Percentiles rank a stretch among this genome's conserved stretches.
Conservation (phyloP, 768 basidiomycete species). For the Hericium alpestre region DNA sequence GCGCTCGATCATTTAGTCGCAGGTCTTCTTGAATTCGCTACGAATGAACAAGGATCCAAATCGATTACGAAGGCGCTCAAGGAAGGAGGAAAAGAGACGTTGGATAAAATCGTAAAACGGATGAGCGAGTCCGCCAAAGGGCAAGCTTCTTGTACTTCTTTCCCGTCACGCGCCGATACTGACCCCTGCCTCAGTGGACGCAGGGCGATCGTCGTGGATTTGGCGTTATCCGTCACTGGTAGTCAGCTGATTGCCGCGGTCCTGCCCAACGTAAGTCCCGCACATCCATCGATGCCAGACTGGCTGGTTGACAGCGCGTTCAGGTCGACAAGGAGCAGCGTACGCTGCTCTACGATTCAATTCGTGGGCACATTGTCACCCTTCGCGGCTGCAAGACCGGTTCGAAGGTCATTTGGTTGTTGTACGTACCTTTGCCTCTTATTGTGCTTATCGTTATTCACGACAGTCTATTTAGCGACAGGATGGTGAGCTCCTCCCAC, state of each 20-base stretch:
- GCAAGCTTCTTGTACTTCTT: conserved; percentile 26
- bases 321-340: conserved; percentile 85
- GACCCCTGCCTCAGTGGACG: conserved; percentile 37
- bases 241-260: conserved; percentile 80
- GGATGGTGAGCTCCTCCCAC: conserved; percentile 34
- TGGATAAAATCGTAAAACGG: conserved; percentile 63
- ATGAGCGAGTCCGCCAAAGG: conserved; percentile 84
- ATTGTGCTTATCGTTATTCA: no score
- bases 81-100: conserved; percentile 68
- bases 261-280: conserved; percentile 51
- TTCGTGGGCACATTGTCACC: conserved; percentile 79
- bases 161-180: neutral
- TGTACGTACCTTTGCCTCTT: conserved; percentile 29
- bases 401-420: conserved; percentile 87
- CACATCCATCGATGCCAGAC: neutral
- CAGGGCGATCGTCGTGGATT: conserved; percentile 77
- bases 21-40: conserved; percentile 71
- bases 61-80: conserved; percentile 80
- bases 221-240: conserved; percentile 74
- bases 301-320: neutral
- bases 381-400: conserved; percentile 87
- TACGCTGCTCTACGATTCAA: conserved; percentile 72
- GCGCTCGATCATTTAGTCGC: conserved; percentile 68
- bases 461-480: conserved; percentile 30
- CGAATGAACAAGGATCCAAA: conserved; percentile 80